Percentiles rank a stretch among this genome's conserved stretches.
phyloP scores from a whole-genome alignment of 495 filamentous ascomycete species.

The Tuber calosporum region DNA sequence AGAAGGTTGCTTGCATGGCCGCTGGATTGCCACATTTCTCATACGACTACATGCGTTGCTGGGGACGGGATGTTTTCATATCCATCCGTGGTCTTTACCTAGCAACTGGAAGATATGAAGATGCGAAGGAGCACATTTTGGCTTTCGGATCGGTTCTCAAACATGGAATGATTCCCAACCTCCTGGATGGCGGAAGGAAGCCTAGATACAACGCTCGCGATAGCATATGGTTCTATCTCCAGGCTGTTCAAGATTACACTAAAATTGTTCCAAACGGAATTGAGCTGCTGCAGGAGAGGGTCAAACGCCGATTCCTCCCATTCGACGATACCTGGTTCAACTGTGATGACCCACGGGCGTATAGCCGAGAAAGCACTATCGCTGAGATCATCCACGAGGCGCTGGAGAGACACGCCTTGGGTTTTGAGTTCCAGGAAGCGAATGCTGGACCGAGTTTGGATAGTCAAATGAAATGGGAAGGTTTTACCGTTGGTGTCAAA shows the following conservation, averaged over 20 bases:
- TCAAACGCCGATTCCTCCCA: constrained; percentile 82
- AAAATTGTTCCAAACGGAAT: constrained; percentile 73
- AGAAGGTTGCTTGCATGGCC: constrained; percentile 75
- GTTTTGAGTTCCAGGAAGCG: constrained; percentile 86
- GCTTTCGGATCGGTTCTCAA: constrained; percentile 96
- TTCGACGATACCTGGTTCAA: constrained; percentile 92
- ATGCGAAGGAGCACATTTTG: constrained; percentile 86
- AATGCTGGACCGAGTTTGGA: constrained; percentile 85
- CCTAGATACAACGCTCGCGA: constrained; percentile 96
- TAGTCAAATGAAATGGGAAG: constrained; percentile 84
- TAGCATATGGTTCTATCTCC: constrained; percentile 94
- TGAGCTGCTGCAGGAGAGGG: constrained; percentile 64
- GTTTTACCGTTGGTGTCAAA: constrained; percentile 82
- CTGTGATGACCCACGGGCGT: constrained; percentile 71
- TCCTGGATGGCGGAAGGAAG: constrained; percentile 74
- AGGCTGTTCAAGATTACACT: constrained; percentile 89
- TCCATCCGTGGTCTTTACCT: constrained; percentile 83
- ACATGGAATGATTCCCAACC: constrained; percentile 97
- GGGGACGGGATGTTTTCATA: constrained; percentile 97
- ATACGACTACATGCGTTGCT: constrained; percentile 87
- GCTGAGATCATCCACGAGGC: constrained; percentile 89
- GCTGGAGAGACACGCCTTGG: constrained; percentile 79
- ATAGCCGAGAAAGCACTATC: constrained; percentile 70
- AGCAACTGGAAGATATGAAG: constrained; percentile 75
- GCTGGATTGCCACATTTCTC: constrained; percentile 95